Conservation (phyloP, 2,329 filamentous ascomycete genomes). For the Aspergillus udagawae region DNA sequence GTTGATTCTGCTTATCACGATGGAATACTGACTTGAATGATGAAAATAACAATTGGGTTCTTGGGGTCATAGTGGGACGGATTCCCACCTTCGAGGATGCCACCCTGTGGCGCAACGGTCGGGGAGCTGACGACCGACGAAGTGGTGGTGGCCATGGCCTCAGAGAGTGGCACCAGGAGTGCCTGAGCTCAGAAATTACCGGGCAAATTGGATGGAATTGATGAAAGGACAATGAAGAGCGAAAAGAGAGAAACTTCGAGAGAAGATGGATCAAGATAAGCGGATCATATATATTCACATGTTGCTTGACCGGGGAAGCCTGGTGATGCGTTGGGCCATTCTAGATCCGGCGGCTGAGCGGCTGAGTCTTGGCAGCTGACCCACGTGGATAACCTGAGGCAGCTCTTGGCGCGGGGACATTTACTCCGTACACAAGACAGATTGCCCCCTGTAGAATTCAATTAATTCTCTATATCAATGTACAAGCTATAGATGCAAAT, state of each 20-base stretch:
- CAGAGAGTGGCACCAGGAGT: neutral
- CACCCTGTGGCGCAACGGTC: slow-evolving; percentile 54
- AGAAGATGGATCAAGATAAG: no score
- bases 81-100: slow-evolving; percentile 67
- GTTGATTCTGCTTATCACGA: neutral
- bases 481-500: no score
- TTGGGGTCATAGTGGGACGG: slow-evolving; percentile 65
- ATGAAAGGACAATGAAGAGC: neutral
- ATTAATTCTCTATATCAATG: no score
- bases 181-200: neutral
- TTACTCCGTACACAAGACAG: no score
- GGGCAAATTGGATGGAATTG: no score
- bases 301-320: neutral
- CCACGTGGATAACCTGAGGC: no score
- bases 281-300: neutral
- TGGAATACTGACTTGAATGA: slow-evolving; percentile 59
- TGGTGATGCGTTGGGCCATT: no score
- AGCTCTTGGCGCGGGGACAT: neutral
- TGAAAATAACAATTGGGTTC: slow-evolving; percentile 71
- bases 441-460: no score
- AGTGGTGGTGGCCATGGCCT: neutral
- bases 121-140: slow-evolving; percentile 3
- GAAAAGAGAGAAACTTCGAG: no score
- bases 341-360: no score
- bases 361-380: no score